These are phyloP conservation scores for Pythium sukuiense DNA, from an alignment of 352 stramenopile genomes.

Conservation along the genomic window DNA sequence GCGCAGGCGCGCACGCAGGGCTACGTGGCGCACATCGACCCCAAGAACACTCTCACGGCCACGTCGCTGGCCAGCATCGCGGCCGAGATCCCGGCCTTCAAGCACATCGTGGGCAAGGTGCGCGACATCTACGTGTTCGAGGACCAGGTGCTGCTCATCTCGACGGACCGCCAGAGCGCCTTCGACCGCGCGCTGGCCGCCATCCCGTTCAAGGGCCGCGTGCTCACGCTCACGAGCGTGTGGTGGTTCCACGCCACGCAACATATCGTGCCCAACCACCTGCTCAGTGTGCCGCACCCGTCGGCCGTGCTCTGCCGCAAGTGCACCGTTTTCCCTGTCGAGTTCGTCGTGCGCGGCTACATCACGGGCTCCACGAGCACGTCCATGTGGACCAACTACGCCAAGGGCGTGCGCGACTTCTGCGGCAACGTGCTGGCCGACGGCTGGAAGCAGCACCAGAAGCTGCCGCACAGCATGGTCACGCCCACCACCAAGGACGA, in stretches of 20 bases:
- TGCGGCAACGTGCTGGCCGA: conserved; percentile 95
- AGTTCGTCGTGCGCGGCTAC: conserved; percentile 99
- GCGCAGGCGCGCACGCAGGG: conserved; percentile 67
- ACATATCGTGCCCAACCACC: conserved; percentile 97
- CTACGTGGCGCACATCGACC: conserved; percentile 66
- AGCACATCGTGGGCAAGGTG: conserved; percentile 85
- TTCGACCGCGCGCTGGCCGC: conserved; percentile 97
- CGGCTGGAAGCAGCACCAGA: conserved; percentile 97
- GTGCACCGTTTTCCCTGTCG: conserved; percentile 96
- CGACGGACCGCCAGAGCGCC: conserved; percentile 98
- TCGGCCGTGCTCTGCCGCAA: conserved; percentile 96
- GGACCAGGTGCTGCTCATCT: conserved; percentile 93
- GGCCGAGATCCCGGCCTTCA: conserved; percentile 41
- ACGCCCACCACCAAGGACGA: conserved; percentile 99
- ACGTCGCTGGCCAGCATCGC: conserved; percentile 56
- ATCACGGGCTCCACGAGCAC: conserved; percentile 97
- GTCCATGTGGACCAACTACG: conserved; percentile 99
- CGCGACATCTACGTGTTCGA: conserved; percentile 91
- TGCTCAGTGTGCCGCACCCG: conserved; percentile 93
- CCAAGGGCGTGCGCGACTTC: conserved; percentile 94
- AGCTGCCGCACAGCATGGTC: conserved; percentile 93
- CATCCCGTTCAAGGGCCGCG: conserved; percentile 97
- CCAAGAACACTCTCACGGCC: conserved; percentile 38
- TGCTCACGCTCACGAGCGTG: conserved; percentile 95
- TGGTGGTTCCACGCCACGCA: conserved; percentile 97